Base-by-base conservation (phyloP, 495 filamentous ascomycete genomes). In the Hypoxylon lenormandii region DNA sequence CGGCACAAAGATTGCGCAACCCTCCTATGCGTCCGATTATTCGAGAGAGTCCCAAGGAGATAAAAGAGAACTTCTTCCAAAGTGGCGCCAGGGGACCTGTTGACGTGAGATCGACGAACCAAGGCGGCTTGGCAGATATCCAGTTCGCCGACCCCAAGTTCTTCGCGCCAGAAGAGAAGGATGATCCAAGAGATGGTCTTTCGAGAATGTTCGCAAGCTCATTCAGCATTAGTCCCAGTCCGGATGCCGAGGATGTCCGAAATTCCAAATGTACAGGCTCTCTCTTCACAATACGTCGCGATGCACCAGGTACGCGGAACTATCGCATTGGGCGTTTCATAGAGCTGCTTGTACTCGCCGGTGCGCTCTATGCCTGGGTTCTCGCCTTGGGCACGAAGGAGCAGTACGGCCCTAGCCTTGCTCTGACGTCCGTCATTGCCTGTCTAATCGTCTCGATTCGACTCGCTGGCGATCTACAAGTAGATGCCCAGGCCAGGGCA, bases 1-100 rank as follows among this genome's bases (percentile, higher is more conserved):
- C 88, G 4, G 85, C 89, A 8, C 88, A 88, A 77, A 81, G 81
- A 48, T 77, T 89, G 22, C 86, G 88, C 54, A 90, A 88, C 63
- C 88, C 87, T 12, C 78, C 83, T 3, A 85, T 81, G 51, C 78
- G 82, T 59, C 81, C 83, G 10, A 72, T 76, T 10, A 78, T 88
- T 43, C 74, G 79, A 26, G 72, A 75, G 11, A 78, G 78, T n/a
- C 75, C 82, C 5, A 76, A 76, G 23, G 69, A 77, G 60, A 79
- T 79, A 53, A 80, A 84, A 62, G 64, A 81, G 40, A 78, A 79
- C 47, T 83, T 84, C 71, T 85, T 85, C 45, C 61, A 70, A 23
- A 66, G 60, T 11, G 26, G 45, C 11, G 46, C 40, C 22, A 70
- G 60, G 19, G 64, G 60, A n/a, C 64, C 66, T 21, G 16, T 72